phyloP scores from a whole-genome alignment of 2,329 filamentous ascomycete species.

The Neopestalotiopsis rosae region DNA sequence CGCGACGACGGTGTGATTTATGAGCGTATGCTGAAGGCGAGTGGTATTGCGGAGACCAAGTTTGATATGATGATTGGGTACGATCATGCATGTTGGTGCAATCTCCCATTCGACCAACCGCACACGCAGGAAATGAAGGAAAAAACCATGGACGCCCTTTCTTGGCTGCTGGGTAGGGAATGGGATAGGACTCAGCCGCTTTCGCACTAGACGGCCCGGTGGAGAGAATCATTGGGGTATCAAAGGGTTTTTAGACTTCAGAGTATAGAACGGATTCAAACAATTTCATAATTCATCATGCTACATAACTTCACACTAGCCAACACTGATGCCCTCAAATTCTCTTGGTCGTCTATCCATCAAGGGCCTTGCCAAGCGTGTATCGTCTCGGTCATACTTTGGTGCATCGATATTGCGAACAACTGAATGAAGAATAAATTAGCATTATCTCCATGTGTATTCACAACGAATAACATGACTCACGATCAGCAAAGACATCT shows the following conservation, averaged over 20 bases:
- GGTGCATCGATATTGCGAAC: constrained; percentile 10
- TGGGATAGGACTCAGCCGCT: background rate
- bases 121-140: background rate
- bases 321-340: background rate
- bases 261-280: background rate
- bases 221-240: background rate
- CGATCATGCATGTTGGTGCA: constrained; percentile 6
- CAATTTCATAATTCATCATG: background rate
- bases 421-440: background rate
- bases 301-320: background rate
- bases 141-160: background rate
- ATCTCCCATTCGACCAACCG: background rate
- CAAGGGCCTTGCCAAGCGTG: background rate
- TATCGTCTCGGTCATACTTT: constrained; percentile 11
- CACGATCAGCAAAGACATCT: constrained; percentile 12
- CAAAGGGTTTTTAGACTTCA: background rate
- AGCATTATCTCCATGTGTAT: background rate
- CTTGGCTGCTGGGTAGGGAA: background rate
- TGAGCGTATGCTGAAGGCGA: background rate
- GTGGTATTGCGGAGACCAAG: background rate
- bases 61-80: background rate
- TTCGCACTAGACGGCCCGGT: background rate
- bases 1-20: constrained; percentile 18
- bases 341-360: background rate
- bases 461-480: background rate